phyloP scores from a whole-genome alignment of 371 early-diverging fungal species.

The Quaeritorhiza haematococci region DNA sequence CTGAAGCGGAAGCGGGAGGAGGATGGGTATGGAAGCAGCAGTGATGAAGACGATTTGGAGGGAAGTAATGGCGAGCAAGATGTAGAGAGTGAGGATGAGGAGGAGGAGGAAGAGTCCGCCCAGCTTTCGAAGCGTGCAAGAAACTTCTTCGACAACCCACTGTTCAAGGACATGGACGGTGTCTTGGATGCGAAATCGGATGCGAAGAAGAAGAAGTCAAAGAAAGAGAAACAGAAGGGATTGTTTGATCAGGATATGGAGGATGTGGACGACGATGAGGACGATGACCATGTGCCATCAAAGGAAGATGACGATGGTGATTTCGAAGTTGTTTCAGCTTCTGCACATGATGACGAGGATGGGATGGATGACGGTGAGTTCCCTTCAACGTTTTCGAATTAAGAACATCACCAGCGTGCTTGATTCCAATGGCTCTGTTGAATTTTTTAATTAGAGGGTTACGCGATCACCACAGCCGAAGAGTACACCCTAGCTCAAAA shows the following conservation, averaged over 20 bases:
- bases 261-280: conserved; percentile 48
- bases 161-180: conserved; percentile 67
- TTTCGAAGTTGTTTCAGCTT: conserved; percentile 30
- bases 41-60: conserved; percentile 32
- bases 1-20: conserved; percentile 2
- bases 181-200: conserved; percentile 20
- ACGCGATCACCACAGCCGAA: conserved; percentile 64
- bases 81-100: conserved; percentile 36
- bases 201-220: conserved; percentile 6
- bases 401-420: conserved; percentile 40
- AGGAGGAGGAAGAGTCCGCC: conserved; percentile 19
- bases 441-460: conserved; percentile 15
- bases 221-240: conserved; percentile 2
- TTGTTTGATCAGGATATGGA: conserved; percentile 22
- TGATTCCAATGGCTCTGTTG: conserved; percentile 22
- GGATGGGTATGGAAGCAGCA: conserved; percentile 7
- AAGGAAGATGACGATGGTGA: conserved; percentile 11
- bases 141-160: conserved; percentile 88
- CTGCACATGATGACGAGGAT: conserved; percentile 63
- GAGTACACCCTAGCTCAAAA: conserved; percentile 85
- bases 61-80: conserved; percentile 26
- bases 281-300: no score
- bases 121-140: conserved; percentile 71
- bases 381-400: conserved; percentile 17
- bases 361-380: conserved; percentile 24